phyloP scores from a whole-genome alignment of 306 rosid genomes.

The Pyrus pyrifolia region DNA sequence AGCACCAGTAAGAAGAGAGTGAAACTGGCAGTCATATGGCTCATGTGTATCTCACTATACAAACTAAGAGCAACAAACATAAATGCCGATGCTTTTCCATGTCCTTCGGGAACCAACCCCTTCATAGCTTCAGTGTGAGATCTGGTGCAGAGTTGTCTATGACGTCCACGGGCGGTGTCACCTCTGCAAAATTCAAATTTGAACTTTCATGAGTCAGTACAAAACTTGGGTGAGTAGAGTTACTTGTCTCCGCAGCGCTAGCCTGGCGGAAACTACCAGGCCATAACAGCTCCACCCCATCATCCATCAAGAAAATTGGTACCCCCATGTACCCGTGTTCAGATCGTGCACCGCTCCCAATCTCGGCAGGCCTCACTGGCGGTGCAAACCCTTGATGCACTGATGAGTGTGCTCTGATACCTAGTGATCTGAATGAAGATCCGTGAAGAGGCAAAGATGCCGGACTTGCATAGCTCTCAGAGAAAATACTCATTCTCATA shows the following conservation, averaged over 20 bases:
- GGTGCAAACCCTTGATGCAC: slow-evolving; percentile 48
- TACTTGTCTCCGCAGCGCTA: slow-evolving; percentile 20
- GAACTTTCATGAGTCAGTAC: slow-evolving; percentile 36
- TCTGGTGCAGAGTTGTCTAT: slow-evolving; percentile 58
- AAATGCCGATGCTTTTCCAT: slow-evolving; percentile 27
- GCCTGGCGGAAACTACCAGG: slow-evolving; percentile 79
- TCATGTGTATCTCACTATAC: slow-evolving; percentile 46
- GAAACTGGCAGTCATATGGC: slow-evolving; percentile 31
- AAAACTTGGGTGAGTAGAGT: slow-evolving; percentile 38
- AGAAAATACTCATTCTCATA: slow-evolving; percentile 66
- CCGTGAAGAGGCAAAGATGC: slow-evolving; percentile 80
- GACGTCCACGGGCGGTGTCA: slow-evolving; percentile 34
- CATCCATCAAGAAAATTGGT: slow-evolving; percentile 70
- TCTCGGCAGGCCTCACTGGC: slow-evolving; percentile 45
- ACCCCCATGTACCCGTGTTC: slow-evolving; percentile 49
- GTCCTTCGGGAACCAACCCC: slow-evolving; percentile 11
- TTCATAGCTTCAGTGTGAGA: slow-evolving; percentile 75
- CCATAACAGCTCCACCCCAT: slow-evolving; percentile 65
- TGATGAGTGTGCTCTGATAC: slow-evolving; percentile 83
- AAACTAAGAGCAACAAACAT: slow-evolving; percentile 26
- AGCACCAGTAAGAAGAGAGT: slow-evolving; percentile 20
- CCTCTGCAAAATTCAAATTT: slow-evolving; percentile 42
- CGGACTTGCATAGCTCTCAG: slow-evolving; percentile 58
- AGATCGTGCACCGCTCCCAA: slow-evolving; percentile 38
- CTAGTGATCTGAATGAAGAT: slow-evolving; percentile 61